Percentiles rank a stretch among this genome's conserved stretches.
These are phyloP conservation scores for Xerocomellus amylosporus DNA, from an alignment of 768 basidiomycete species.

Conservation along the genomic window DNA sequence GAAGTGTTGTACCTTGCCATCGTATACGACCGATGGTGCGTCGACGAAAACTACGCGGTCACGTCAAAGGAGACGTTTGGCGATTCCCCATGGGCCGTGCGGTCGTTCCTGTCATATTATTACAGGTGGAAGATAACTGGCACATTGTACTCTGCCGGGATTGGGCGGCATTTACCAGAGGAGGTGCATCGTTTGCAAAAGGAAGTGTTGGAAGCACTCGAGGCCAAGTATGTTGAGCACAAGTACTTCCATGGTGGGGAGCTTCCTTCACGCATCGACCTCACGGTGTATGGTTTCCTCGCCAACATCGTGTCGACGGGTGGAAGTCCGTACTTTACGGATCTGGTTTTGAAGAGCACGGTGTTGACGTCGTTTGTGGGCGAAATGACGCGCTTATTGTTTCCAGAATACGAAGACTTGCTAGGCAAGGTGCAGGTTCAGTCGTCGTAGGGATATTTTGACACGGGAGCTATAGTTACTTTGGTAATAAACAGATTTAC, in stretches of 20 bases:
- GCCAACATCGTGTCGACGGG: slow-evolving; percentile 25
- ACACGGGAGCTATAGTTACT: neutral
- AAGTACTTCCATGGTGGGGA: slow-evolving; percentile 28
- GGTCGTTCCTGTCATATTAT: slow-evolving; percentile 23
- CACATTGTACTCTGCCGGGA: slow-evolving; percentile 22
- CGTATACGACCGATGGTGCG: slow-evolving; percentile 31
- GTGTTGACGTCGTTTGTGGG: slow-evolving; percentile 19
- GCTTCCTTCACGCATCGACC: slow-evolving; percentile 29
- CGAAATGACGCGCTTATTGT: slow-evolving; percentile 25
- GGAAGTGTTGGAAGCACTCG: slow-evolving; percentile 32
- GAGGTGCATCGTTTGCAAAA: slow-evolving; percentile 30
- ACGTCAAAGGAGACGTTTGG: slow-evolving; percentile 15
- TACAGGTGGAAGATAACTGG: slow-evolving; percentile 17
- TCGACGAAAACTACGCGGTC: slow-evolving; percentile 26
- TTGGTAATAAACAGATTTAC: neutral
- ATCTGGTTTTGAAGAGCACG: slow-evolving; percentile 20
- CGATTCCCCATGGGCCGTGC: slow-evolving; percentile 16
- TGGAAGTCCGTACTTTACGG: slow-evolving; percentile 28
- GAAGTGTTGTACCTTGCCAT: slow-evolving; percentile 30
- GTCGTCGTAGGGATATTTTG: neutral
- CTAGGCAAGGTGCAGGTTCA: slow-evolving; percentile 8
- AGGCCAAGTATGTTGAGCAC: slow-evolving; percentile 23
- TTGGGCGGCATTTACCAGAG: slow-evolving; percentile 34
- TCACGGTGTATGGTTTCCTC: slow-evolving; percentile 31
- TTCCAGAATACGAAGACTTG: slow-evolving; percentile 28